Conservation (phyloP, 139 green algal species). For the Chlorella sp. region DNA sequence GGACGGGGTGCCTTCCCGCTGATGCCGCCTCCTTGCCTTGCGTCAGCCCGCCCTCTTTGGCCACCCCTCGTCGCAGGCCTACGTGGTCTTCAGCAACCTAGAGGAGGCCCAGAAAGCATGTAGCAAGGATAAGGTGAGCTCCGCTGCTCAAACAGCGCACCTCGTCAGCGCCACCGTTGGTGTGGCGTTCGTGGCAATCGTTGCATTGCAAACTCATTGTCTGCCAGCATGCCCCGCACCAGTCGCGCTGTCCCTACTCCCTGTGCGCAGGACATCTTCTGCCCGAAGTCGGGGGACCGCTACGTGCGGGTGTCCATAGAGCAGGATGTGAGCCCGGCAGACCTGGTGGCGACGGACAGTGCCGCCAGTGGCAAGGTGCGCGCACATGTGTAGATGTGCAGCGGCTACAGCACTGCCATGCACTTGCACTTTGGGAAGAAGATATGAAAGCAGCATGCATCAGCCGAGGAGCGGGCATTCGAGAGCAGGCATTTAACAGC, state of each 20-base stretch:
- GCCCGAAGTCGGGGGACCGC: slow-evolving; percentile 71
- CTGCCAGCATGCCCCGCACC: neutral
- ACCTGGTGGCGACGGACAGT: slow-evolving; percentile 51
- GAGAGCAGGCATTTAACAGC: neutral
- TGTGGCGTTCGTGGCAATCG: too few species aligned
- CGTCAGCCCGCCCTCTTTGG: neutral
- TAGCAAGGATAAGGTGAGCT: slow-evolving; percentile 60
- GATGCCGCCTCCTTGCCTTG: neutral
- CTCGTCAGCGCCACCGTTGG: neutral
- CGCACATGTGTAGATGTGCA: neutral
- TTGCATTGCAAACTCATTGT: neutral
- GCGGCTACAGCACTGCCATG: neutral
- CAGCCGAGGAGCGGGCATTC: neutral
- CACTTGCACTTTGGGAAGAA: neutral
- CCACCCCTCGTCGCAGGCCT: slow-evolving; percentile 55
- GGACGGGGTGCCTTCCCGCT: neutral
- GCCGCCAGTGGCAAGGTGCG: slow-evolving; percentile 19
- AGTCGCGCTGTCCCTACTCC: too few species aligned
- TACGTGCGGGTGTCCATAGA: slow-evolving; percentile 77
- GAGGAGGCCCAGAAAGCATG: slow-evolving; percentile 65
- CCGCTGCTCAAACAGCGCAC: neutral
- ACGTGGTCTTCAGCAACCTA: slow-evolving; percentile 64
- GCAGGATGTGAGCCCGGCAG: slow-evolving; percentile 62
- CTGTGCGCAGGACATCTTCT: slow-evolving; percentile 76
- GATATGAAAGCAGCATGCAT: neutral